Conservation (phyloP, 2,329 filamentous ascomycete species). For the Amauroascus niger region DNA sequence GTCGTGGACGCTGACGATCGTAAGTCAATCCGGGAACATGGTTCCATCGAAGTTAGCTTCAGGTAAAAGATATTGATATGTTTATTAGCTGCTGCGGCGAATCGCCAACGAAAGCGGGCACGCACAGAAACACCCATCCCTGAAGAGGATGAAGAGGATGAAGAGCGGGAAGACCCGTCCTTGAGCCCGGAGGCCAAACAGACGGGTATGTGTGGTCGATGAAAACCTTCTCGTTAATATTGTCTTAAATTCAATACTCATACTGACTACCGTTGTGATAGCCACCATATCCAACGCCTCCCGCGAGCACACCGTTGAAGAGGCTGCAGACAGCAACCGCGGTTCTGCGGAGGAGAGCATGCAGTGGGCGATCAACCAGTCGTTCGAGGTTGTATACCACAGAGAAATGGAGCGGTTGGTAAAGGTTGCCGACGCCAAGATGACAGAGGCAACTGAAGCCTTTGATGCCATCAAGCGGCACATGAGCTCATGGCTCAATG, state of each 20-base stretch:
- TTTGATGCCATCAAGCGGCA: conserved; percentile 18
- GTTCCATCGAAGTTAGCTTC: not conserved
- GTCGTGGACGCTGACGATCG: conserved; percentile 20
- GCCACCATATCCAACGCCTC: not conserved
- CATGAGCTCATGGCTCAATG: conserved; percentile 6
- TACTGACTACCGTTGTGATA: not conserved
- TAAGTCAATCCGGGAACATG: conserved; percentile 10
- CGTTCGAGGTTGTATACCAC: conserved; percentile 45
- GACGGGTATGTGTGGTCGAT: not conserved
- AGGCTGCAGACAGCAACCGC: conserved; percentile 3
- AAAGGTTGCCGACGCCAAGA: conserved; percentile 48
- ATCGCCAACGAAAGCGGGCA: conserved; percentile 14
- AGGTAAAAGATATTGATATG: not conserved
- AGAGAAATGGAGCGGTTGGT: conserved; percentile 50
- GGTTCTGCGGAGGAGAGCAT: conserved; percentile 16
- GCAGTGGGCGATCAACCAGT: conserved; percentile 20
- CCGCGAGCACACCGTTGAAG: not conserved
- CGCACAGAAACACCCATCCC: conserved; percentile 4
- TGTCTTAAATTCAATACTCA: not conserved
- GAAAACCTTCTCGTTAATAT: not conserved
- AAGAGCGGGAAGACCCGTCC: conserved; percentile 2
- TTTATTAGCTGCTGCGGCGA: conserved; percentile 6
- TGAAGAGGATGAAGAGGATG: conserved; percentile 5
- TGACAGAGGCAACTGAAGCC: conserved; percentile 35
- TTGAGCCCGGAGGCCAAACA: not conserved